Conservation (phyloP, 2,329 filamentous ascomycete genomes). For the Colletotrichum graminicola region DNA sequence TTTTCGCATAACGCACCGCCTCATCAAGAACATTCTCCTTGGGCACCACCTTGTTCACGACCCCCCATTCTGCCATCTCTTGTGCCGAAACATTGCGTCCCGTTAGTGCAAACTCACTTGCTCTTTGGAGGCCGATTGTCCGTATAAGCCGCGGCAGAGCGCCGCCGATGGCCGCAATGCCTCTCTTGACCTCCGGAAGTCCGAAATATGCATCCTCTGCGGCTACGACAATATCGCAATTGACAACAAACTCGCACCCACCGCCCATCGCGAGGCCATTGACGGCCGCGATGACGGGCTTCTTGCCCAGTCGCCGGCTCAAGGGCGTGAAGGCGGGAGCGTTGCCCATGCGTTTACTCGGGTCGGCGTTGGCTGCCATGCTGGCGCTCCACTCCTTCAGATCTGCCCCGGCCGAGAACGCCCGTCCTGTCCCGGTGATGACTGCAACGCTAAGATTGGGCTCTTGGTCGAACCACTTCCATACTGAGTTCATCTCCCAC, state of each 20-base stretch:
- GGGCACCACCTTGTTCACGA: slow-evolving; percentile 44
- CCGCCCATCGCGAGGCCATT: slow-evolving; percentile 70
- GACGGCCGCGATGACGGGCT: slow-evolving; percentile 70
- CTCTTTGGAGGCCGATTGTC: slow-evolving; percentile 47
- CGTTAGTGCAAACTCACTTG: slow-evolving; percentile 46
- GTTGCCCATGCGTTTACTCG: slow-evolving; percentile 42
- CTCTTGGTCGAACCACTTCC: slow-evolving; percentile 67
- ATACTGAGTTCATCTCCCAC: slow-evolving; percentile 59
- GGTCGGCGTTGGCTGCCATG: slow-evolving; percentile 43
- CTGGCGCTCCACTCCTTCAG: slow-evolving; percentile 61
- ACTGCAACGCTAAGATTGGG: slow-evolving; percentile 61
- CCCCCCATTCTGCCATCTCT: slow-evolving; percentile 46
- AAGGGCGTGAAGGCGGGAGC: slow-evolving; percentile 48
- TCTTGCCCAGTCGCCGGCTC: slow-evolving; percentile 59
- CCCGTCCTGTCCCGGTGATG: slow-evolving; percentile 64
- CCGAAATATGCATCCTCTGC: slow-evolving; percentile 64
- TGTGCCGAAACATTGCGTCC: slow-evolving; percentile 43
- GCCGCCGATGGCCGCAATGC: slow-evolving; percentile 66
- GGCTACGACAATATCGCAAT: slow-evolving; percentile 67
- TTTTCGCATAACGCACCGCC: slow-evolving; percentile 41
- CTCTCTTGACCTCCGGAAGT: slow-evolving; percentile 65
- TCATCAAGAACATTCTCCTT: slow-evolving; percentile 41
- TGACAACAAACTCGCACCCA: slow-evolving; percentile 68
- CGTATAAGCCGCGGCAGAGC: slow-evolving; percentile 64
- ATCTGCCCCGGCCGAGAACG: slow-evolving; percentile 68